Evolutionary conservation across 495 filamentous ascomycete species (phyloP).

Genomic region (Aspergillus steynii): DNA sequence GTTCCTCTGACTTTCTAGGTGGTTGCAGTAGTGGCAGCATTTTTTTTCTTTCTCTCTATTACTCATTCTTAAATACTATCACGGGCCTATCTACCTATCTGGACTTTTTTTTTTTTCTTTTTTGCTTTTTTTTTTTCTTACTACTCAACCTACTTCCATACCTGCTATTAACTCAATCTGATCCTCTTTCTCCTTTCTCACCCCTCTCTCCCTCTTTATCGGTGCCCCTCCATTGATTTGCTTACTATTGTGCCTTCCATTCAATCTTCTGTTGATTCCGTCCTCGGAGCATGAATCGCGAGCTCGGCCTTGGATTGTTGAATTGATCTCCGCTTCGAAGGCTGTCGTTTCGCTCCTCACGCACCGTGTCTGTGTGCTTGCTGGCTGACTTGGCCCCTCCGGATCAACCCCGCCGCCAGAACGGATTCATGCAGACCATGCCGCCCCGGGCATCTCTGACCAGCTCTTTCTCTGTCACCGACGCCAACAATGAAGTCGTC

Average conservation of each 20-base stretch:
- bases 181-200: constrained; percentile 10
- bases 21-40: background rate
- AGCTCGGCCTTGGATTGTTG: background rate
- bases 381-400: constrained; percentile 14
- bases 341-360: background rate
- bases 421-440: constrained; percentile 62
- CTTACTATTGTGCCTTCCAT: background rate
- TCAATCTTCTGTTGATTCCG: background rate
- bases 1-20: no score
- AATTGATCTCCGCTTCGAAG: background rate
- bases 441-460: constrained; percentile 85
- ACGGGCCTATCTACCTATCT: constrained; percentile 6
- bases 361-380: constrained; percentile 5
- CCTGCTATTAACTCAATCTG: constrained; percentile 14
- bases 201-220: background rate
- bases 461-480: constrained; percentile 87
- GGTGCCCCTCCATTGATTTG: background rate
- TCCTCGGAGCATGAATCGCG: background rate
- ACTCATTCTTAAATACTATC: constrained; percentile 5
- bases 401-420: constrained; percentile 19
- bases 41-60: background rate
- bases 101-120: constrained; percentile 5
- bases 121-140: constrained; percentile 5
- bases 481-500: constrained; percentile 92
- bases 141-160: constrained; percentile 16